Base-by-base conservation (phyloP, 495 filamentous ascomycete genomes). In the Physcia stellaris region DNA sequence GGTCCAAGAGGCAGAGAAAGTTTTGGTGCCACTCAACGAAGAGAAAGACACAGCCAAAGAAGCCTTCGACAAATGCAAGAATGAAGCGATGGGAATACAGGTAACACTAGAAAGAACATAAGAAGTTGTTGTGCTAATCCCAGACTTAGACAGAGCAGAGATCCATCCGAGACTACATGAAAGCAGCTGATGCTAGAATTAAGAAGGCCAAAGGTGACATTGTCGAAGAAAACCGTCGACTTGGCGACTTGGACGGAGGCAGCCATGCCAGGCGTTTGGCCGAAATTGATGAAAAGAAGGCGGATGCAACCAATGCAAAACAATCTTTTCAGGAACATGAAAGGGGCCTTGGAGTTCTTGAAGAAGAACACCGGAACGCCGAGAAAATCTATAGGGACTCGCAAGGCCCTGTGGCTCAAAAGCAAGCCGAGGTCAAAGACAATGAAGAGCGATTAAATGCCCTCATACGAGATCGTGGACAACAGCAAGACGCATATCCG, bases 401-500 rank as follows among this genome's bases (percentile, higher is more conserved):
- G 1, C 29, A 26, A 34, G 39, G 42, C 6, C 59, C 58, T 18
- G 24, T 60, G 13, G 37, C 41, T 4, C 44, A 47, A 28, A 60
- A 61, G 35, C 58, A 48, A 40, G 32, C 49, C 3, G 63, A 73
- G 21, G 45, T 73, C 23, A 33, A 50, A 44, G 39, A 63, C 42
- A 59, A 61, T 28, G 53, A 80, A 54, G 52, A 45, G 2, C 49
- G 53, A 29, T 53, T 85, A 9, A 49, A 48, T 15, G 57, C 53
- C 40, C 54, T 83, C 6, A 56, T 54, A 28, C 51, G 62, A 70
- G 63, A 75, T 62, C 54, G 68, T 55, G 66, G 67, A 29, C 40
- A 64, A 43, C 52, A 61, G 59, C 51, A 50, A 24, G 46, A 56
- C 12, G 77, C 68, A 2, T 94, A 81, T 46, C 70, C 75, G 26